phyloP scores from a whole-genome alignment of 2,329 filamentous ascomycete genomes.

The Arachnomyces sp. region DNA sequence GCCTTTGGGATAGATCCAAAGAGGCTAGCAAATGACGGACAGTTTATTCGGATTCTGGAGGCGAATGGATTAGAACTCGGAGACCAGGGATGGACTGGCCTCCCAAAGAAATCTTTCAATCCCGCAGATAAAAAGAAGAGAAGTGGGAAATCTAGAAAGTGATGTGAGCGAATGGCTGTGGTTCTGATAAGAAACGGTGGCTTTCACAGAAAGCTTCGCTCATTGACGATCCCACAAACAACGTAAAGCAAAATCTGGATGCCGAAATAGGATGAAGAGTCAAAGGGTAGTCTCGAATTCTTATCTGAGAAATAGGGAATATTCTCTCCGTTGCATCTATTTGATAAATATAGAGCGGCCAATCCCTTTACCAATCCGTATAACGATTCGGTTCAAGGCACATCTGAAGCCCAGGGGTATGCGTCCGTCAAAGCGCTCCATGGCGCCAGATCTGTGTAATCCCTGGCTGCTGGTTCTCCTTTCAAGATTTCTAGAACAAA shows the following conservation, averaged over 20 bases:
- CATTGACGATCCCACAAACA: too few relatives aligned
- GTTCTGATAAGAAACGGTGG: too few relatives aligned
- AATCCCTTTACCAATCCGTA: too few relatives aligned
- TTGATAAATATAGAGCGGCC: too few relatives aligned
- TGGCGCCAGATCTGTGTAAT: conserved; percentile 39
- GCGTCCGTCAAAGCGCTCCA: conserved; percentile 40
- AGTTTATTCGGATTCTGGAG: conserved; percentile 10
- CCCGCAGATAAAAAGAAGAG: not conserved
- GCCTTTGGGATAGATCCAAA: conserved; percentile 21
- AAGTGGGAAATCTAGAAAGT: not conserved
- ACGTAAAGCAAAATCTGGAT: too few relatives aligned
- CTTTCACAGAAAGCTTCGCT: too few relatives aligned
- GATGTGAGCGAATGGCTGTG: too few relatives aligned
- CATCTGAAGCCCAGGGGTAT: conserved; percentile 40
- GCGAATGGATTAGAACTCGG: conserved; percentile 6
- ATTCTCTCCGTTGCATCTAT: too few relatives aligned
- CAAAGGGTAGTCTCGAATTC: too few relatives aligned
- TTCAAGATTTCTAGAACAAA: conserved; percentile 44
- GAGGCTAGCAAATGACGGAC: conserved; percentile 19
- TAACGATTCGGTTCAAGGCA: too few relatives aligned
- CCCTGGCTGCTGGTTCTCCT: conserved; percentile 39
- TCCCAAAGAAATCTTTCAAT: conserved; percentile 10
- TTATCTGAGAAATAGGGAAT: too few relatives aligned
- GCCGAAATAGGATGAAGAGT: too few relatives aligned
- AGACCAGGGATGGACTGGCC: conserved; percentile 1